phyloP scores from a whole-genome alignment of 139 green algal species.

The Chlamydomonas sphaeroides region DNA sequence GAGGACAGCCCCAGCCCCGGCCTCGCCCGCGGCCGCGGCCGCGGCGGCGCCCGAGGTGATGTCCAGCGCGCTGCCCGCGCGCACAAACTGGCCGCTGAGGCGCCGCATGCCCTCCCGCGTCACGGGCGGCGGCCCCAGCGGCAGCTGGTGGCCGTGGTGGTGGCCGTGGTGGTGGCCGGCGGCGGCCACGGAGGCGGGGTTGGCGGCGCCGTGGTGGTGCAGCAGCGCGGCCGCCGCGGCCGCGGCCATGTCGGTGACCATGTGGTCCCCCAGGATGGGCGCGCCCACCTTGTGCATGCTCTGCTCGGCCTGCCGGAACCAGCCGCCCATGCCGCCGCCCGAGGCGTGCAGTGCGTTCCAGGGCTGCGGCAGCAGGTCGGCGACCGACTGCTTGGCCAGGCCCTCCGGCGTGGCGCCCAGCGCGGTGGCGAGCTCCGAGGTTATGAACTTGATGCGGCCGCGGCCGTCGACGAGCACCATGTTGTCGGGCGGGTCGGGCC shows the following conservation, averaged over 20 bases:
- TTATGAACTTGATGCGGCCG: constrained; percentile 35
- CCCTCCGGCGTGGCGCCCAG: constrained; percentile 25
- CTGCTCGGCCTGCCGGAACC: background rate
- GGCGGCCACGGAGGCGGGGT: too few species aligned
- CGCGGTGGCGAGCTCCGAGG: constrained; percentile 2
- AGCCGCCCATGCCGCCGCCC: constrained; percentile 17
- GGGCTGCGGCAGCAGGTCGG: constrained; percentile 26
- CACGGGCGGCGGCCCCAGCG: too few species aligned
- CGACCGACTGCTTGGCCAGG: background rate
- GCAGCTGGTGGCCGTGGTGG: background rate
- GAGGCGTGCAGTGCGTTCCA: constrained; percentile 18
- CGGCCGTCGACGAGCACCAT: constrained; percentile 21
- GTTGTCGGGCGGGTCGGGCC: constrained; percentile 16
- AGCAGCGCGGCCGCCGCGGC: background rate
- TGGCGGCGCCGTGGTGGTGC: background rate
- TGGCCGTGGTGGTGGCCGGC: background rate
- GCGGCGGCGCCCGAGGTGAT: background rate
- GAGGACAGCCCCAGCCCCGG: too few species aligned
- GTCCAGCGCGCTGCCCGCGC: too few species aligned
- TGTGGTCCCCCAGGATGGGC: constrained; percentile 7
- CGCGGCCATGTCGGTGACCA: too few species aligned
- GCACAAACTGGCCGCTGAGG: too few species aligned
- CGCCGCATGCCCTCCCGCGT: too few species aligned
- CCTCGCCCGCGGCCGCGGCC: background rate
- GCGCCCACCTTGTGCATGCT: background rate